phyloP scores from a whole-genome alignment of 805 yeast genomes.

The Monosporozyma servazzii region DNA sequence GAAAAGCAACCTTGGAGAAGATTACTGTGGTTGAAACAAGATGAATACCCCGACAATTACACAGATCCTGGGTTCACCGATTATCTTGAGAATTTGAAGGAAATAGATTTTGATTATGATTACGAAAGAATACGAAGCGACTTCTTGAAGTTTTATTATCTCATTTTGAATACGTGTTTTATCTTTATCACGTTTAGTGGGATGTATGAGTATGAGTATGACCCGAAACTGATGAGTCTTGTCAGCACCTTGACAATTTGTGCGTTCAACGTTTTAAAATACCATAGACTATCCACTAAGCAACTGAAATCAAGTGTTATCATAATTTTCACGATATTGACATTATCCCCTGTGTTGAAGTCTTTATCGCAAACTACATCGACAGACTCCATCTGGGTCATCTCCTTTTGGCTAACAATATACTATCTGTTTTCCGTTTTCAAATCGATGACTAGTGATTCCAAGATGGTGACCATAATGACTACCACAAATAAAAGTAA shows the following conservation, averaged over 20 bases:
- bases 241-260: not conserved
- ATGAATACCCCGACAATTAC: conserved; percentile 76
- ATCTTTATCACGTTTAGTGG: conserved; percentile 53
- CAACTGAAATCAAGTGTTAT: conserved; percentile 56
- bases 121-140: conserved; percentile 17
- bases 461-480: not conserved
- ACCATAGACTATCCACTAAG: not conserved
- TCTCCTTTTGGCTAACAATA: conserved; percentile 69
- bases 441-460: conserved; percentile 5
- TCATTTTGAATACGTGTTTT: conserved; percentile 47
- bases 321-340: conserved; percentile 59
- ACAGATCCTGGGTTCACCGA: conserved; percentile 69
- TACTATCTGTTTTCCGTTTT: conserved; percentile 40
- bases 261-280: not conserved
- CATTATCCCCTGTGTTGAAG: conserved; percentile 82
- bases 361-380: conserved; percentile 84
- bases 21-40: conserved; percentile 74
- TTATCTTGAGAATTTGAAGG: conserved; percentile 11
- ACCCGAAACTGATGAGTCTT: conserved; percentile 16
- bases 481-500: conserved; percentile 3
- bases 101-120: conserved; percentile 8
- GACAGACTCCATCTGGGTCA: conserved; percentile 91
- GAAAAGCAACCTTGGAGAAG: conserved; percentile 52
- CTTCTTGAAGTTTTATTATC: conserved; percentile 20
- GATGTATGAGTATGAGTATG: conserved; percentile 16